Conservation (phyloP, 768 basidiomycete species). For the Pleurotus tuoliensis region DNA sequence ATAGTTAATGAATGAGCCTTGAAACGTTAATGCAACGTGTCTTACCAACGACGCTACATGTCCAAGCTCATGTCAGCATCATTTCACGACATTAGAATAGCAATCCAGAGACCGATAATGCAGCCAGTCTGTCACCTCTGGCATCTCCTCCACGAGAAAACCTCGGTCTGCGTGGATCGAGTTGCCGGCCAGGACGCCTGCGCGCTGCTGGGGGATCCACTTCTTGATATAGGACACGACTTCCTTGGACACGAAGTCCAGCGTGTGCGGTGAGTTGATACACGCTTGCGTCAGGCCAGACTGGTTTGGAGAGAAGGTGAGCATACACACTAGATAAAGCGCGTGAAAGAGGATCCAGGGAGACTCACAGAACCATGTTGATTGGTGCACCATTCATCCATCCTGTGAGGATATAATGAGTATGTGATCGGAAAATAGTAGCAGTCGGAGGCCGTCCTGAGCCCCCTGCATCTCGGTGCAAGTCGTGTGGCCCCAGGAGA, state of each 20-base stretch:
- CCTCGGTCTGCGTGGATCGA: conserved; percentile 79
- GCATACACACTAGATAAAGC: background rate
- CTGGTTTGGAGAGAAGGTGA: conserved; percentile 29
- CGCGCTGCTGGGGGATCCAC: conserved; percentile 69
- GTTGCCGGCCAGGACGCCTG: conserved; percentile 79
- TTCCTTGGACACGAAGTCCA: conserved; percentile 50
- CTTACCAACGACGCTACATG: conserved; percentile 18
- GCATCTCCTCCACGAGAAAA: conserved; percentile 79
- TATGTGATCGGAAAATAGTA: too few relatives aligned
- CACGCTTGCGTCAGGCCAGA: conserved; percentile 84
- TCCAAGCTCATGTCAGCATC: too few relatives aligned
- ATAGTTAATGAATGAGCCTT: background rate
- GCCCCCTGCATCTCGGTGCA: too few relatives aligned
- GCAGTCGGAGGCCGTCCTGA: too few relatives aligned
- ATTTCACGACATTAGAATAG: background rate
- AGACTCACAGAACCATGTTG: conserved; percentile 69
- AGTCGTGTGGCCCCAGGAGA: too few relatives aligned
- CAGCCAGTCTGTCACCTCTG: conserved; percentile 71
- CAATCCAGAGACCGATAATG: conserved; percentile 61
- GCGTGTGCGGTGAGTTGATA: conserved; percentile 62
- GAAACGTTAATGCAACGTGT: background rate
- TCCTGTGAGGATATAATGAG: conserved; percentile 37
- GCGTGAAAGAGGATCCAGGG: background rate
- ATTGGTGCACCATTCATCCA: conserved; percentile 84
- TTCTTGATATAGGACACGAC: conserved; percentile 78